Percentiles rank a stretch among this genome's conserved stretches.
These are phyloP conservation scores for Haematococcus sp. DNA, from an alignment of 139 green algal genomes.

Conservation along the genomic window DNA sequence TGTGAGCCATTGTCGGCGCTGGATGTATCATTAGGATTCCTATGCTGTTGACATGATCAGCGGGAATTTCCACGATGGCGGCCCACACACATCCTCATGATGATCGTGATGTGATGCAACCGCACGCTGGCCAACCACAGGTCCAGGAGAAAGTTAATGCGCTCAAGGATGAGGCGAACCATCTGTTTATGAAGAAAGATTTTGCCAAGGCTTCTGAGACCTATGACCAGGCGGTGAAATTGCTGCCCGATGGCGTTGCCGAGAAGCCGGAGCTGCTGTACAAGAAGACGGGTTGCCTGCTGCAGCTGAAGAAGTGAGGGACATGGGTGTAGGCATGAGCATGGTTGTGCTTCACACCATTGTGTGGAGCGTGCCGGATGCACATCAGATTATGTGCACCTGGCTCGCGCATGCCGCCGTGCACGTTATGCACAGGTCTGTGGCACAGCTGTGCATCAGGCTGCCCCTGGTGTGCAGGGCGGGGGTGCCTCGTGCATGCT, in stretches of 20 bases:
- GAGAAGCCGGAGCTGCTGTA: conserved; percentile 69
- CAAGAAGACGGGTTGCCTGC: conserved; percentile 82
- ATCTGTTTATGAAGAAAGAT: conserved; percentile 68
- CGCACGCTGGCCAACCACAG: background rate
- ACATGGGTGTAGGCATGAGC: background rate
- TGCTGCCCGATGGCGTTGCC: conserved; percentile 37
- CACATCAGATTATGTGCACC: no score
- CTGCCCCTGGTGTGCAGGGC: no score
- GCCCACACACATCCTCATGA: no score
- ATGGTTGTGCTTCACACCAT: no score
- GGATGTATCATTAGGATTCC: no score
- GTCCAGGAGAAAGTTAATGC: conserved; percentile 30
- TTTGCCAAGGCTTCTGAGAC: conserved; percentile 65
- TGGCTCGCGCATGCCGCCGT: no score
- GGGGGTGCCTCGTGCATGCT: no score
- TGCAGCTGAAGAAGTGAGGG: conserved; percentile 63
- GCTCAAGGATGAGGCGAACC: conserved; percentile 71
- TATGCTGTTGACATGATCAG: no score
- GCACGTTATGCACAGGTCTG: no score
- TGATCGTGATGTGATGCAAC: background rate
- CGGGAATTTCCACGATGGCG: no score
- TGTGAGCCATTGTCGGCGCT: background rate
- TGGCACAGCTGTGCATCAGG: no score
- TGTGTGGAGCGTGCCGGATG: no score
- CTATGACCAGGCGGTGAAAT: conserved; percentile 72